A percentile compares a stretch with the other conserved stretches of the same genome.
Conservation (phyloP, 1,284 basidiomycete genomes). For the Cutaneotrichosporon sp. region DNA sequence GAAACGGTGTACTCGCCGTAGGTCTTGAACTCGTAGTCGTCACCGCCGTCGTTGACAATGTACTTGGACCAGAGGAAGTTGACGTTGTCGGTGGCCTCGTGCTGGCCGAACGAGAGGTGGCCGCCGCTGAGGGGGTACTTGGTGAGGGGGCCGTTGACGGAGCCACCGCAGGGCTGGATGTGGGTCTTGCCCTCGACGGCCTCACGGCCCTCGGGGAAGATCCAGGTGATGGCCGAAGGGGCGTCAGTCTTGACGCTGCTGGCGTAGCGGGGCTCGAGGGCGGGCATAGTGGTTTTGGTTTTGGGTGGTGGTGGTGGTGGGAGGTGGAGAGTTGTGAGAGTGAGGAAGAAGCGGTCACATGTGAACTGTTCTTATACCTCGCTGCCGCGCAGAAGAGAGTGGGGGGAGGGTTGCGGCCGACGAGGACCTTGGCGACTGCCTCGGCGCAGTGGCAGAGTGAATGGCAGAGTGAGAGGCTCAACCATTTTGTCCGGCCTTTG, state of each 20-base stretch:
- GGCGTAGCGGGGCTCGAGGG: background rate
- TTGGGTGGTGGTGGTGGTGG: background rate
- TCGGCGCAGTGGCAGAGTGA: background rate
- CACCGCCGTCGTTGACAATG: conserved; percentile 6
- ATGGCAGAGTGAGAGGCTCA: background rate
- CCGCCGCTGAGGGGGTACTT: conserved; percentile 20
- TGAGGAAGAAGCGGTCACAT: background rate
- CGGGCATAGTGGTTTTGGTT: background rate
- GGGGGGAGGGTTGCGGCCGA: background rate
- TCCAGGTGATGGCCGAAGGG: background rate
- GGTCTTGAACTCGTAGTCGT: conserved; percentile 28
- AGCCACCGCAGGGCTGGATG: conserved; percentile 13
- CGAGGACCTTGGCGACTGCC: background rate
- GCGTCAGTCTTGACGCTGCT: background rate
- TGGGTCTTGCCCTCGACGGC: background rate
- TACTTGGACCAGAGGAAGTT: conserved; percentile 66
- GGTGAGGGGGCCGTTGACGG: conserved; percentile 7
- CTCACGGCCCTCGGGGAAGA: conserved; percentile 2
- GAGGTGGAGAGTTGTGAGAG: background rate
- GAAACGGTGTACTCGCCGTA: conserved; percentile 29
- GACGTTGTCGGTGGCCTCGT: conserved; percentile 62
- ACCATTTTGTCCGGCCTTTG: background rate
- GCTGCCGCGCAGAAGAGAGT: background rate
- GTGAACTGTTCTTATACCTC: background rate
- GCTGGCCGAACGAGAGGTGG: conserved; percentile 49